phyloP scores from a whole-genome alignment of 345 rosid genomes.

The Eutrema yunnanense region DNA sequence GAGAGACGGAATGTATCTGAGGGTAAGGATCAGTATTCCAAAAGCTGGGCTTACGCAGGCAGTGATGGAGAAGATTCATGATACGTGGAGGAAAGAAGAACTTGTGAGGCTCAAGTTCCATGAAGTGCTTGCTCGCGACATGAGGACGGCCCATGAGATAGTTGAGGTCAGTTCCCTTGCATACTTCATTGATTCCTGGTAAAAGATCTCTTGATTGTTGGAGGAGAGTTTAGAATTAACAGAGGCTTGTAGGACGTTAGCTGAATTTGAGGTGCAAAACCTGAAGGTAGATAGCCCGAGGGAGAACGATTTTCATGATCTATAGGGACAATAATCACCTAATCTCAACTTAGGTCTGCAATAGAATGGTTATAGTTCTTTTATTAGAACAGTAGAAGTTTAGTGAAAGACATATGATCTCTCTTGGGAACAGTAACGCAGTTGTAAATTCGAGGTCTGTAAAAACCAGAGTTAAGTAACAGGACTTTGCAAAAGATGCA shows the following conservation, averaged over 20 bases:
- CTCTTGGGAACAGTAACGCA: background rate
- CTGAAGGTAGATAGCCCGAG: background rate
- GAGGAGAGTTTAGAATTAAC: background rate
- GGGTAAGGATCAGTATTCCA: constrained; percentile 79
- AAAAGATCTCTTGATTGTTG: background rate
- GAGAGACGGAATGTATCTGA: constrained; percentile 62
- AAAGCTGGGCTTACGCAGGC: constrained; percentile 88
- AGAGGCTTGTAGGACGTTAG: background rate
- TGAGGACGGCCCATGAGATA: constrained; percentile 93
- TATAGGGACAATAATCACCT: background rate
- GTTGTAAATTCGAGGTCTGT: constrained; percentile 5
- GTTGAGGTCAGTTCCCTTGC: constrained; percentile 61
- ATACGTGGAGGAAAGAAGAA: constrained; percentile 92
- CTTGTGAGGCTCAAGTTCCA: constrained; percentile 92
- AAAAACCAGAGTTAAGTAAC: background rate
- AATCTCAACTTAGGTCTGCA: background rate
- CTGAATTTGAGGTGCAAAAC: background rate
- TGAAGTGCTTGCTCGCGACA: constrained; percentile 79
- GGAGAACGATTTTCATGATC: background rate
- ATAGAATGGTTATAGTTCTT: background rate
- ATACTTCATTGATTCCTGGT: background rate
- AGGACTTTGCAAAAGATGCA: constrained; percentile 12
- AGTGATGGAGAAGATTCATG: constrained; percentile 83
- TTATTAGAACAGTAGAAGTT: background rate
- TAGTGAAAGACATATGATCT: background rate